Base-by-base conservation (phyloP, 164 flowering plant genomes). In the Warburgia ugandensis region DNA sequence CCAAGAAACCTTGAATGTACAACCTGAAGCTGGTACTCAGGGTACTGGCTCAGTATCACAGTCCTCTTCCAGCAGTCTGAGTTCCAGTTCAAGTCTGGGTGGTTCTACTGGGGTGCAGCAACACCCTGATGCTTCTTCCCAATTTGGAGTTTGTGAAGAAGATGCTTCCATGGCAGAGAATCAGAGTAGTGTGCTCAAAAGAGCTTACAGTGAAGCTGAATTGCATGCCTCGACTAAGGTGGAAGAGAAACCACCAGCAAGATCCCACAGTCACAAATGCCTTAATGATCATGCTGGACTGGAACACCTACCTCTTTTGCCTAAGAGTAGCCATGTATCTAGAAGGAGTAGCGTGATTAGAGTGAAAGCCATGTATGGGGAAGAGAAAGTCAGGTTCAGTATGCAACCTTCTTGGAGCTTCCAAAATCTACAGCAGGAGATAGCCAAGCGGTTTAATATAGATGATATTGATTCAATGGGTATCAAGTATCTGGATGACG, bases 401-500 rank as follows among this genome's bases (percentile, higher is more conserved):
- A 48, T 86, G 74, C 75, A 61, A 43, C 73, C 68, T 2, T 52
- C 51, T 16, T 76, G 86, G 83, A 50, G 69, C 27, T 85, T 75
- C 52, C 50, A 55, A 45, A 86, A 83, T 60, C 61, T 89, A 32
- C 74, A 68, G 55, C 66, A 58, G 43, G 87, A 81, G 68, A 73
- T 85, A 42, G 72, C 69, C 1, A 75, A 55, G 63, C 74, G 90
- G 17, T 83, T 85, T 52, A 65, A 58, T 29, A 59, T 86, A 36
- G 78, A 74, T 5, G 74, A 79, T 58, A 44, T 61, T 30, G 57
- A 48, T 49, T 65, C 42, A 52, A 30, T 77, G 35, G 71, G 73
- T 56, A 72, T 89, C 58, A 86, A 81, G 67, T 89, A 83, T 52
- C 44, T 89, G 70, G 97, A 86, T 26, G 95, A 86, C 66, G 97